Base-by-base conservation (phyloP, 1,139 yeast genomes). In the Hansenula anomala region DNA sequence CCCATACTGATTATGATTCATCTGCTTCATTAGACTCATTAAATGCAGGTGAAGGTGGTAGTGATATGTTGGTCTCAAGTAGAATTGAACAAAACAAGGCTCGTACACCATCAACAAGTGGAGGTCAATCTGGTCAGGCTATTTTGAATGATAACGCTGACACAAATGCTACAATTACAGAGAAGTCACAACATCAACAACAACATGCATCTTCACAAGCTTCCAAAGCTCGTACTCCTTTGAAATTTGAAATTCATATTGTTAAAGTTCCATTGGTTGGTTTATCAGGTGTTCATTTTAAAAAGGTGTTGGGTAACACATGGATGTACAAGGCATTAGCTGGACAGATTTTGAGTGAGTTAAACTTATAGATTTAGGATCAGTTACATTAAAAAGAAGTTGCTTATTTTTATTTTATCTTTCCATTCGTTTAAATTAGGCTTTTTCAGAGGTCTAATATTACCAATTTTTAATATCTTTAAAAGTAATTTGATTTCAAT, bases 321-420 rank as follows among this genome's bases (percentile, higher is more conserved):
- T 90, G 97, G 97, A 78, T 85, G 64, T 90, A 90, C 64, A 90
- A 90, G 66, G 82, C 89, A n/a, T 69, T 90, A 59, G 97, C 97
- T 3, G 81, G 94, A 43, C 88, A 82, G 60, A 83, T 90, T 36
- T 73, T 90, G 63, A 75, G 76, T 45, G 92, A 87, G 54, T 71
- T 90, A 61, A 82, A 84, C 53, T 67, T 89, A 52, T 30, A 23
- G n/a, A n/a, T n/a, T n/a, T n/a, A 20, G 22, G 22, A 20, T 6
- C 22, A 6, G 8, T 20, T 20, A 6, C 22, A 20, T 6, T 20
- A 20, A 20, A 9, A 20, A 9, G 22, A 6, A 9, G 22, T 6
- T 6, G 22, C n/a, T n/a, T n/a, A n/a, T n/a, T n/a, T n/a, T n/a
- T n/a, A n/a, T n/a, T n/a, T n/a, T n/a, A n/a, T n/a, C n/a, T n/a